These are phyloP conservation scores for Arxiozyma telluris DNA, from an alignment of 1,139 yeast species.

Conservation along the genomic window DNA sequence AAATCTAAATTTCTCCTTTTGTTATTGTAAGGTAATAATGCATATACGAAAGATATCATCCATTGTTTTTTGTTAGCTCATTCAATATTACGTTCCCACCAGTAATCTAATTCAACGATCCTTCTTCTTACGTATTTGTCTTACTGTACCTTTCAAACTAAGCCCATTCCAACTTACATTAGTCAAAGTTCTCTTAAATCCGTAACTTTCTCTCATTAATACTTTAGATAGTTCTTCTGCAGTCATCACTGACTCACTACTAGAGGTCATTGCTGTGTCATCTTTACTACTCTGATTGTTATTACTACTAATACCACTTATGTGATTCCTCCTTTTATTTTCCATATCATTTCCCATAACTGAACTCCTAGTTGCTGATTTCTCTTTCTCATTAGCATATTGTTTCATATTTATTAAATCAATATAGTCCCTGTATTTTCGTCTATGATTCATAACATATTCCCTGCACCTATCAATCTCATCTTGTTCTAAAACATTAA, in stretches of 20 bases:
- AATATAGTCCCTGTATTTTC: constrained; percentile 34
- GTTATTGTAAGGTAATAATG: too few species aligned
- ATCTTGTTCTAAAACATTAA: constrained; percentile 69
- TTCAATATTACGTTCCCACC: background rate
- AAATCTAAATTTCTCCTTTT: background rate
- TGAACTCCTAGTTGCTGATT: background rate
- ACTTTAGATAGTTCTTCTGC: constrained; percentile 1
- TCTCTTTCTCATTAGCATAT: background rate
- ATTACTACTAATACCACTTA: background rate
- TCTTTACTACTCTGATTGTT: background rate
- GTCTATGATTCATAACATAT: constrained; percentile 60
- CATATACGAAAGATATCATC: background rate
- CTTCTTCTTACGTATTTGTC: constrained; percentile 27
- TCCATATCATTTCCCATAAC: background rate
- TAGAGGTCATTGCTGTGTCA: background rate
- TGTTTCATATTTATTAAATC: constrained; percentile 12
- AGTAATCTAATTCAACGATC: constrained; percentile 4
- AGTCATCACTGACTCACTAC: background rate
- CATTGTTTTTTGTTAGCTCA: background rate
- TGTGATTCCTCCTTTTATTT: background rate
- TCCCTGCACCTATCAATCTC: constrained; percentile 70
- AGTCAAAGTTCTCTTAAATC: constrained; percentile 32
- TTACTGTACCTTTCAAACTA: constrained; percentile 32
- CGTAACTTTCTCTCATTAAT: constrained; percentile 20
- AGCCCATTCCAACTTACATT: constrained; percentile 36